These are phyloP conservation scores for Aspergillus kassunensis DNA, from an alignment of 495 filamentous ascomycete genomes.

Conservation along the genomic window DNA sequence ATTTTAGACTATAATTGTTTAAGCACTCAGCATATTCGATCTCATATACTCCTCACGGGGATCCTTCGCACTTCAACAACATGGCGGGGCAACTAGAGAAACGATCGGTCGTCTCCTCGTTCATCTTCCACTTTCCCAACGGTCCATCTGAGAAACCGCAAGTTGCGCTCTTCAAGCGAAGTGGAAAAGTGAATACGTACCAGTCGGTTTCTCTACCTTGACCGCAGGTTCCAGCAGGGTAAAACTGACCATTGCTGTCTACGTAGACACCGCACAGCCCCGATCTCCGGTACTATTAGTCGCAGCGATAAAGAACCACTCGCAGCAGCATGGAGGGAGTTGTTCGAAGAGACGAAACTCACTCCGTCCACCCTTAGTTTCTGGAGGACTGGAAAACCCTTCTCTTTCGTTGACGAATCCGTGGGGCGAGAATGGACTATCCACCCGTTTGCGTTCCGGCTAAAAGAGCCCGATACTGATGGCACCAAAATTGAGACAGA, in stretches of 20 bases:
- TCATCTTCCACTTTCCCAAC: constrained; percentile 46
- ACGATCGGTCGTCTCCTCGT: constrained; percentile 51
- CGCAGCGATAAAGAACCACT: constrained; percentile 45
- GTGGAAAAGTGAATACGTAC: constrained; percentile 55
- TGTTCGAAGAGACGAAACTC: constrained; percentile 59
- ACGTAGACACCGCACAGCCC: constrained; percentile 49
- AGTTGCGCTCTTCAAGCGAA: constrained; percentile 58
- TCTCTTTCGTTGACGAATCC: constrained; percentile 49
- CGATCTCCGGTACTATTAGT: constrained; percentile 60
- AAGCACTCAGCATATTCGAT: background rate
- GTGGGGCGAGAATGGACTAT: constrained; percentile 58
- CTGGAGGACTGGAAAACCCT: constrained; percentile 56
- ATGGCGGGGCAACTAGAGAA: constrained; percentile 24
- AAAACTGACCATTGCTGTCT: background rate
- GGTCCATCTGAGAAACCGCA: constrained; percentile 22
- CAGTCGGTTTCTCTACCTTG: constrained; percentile 25
- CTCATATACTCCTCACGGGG: background rate
- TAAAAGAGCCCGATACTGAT: constrained; percentile 40
- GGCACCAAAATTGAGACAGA: constrained; percentile 56
- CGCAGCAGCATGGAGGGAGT: constrained; percentile 56
- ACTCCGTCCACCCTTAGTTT: constrained; percentile 40
- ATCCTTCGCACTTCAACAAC: background rate
- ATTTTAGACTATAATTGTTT: too few relatives aligned
- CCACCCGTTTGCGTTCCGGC: constrained; percentile 56
- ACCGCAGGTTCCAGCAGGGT: too few relatives aligned